Percentiles rank a stretch among this genome's conserved stretches.
Conservation (phyloP, 371 early-diverging fungal genomes). For the Actinomortierella wolfii region DNA sequence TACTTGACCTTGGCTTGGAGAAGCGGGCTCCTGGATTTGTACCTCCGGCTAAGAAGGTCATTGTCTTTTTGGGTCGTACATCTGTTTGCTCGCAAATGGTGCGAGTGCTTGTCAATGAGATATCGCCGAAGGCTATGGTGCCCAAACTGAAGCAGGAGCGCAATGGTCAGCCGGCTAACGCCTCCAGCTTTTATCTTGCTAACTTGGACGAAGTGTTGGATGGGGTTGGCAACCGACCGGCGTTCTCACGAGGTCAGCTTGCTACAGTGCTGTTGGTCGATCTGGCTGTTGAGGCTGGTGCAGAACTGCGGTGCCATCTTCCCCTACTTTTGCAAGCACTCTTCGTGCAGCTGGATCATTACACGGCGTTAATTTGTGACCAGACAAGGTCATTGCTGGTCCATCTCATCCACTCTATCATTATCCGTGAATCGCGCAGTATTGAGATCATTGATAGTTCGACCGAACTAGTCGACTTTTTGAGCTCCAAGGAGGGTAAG, state of each 20-base stretch:
- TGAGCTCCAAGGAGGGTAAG: slow-evolving; percentile 75
- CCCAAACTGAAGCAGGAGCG: slow-evolving; percentile 64
- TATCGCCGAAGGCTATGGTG: slow-evolving; percentile 81
- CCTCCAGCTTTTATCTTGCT: slow-evolving; percentile 57
- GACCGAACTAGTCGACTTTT: slow-evolving; percentile 63
- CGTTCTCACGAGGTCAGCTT: slow-evolving; percentile 80
- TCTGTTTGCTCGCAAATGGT: slow-evolving; percentile 63
- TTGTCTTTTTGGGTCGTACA: slow-evolving; percentile 81
- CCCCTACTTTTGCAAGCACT: slow-evolving; percentile 78
- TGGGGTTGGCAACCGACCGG: slow-evolving; percentile 69
- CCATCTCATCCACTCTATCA: slow-evolving; percentile 78
- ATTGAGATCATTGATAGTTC: slow-evolving; percentile 60
- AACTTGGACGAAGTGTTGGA: slow-evolving; percentile 71
- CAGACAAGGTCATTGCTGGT: slow-evolving; percentile 81
- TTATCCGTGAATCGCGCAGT: slow-evolving; percentile 63
- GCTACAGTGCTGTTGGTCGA: slow-evolving; percentile 83
- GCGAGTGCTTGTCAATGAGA: slow-evolving; percentile 66
- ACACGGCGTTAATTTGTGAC: slow-evolving; percentile 78
- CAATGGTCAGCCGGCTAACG: slow-evolving; percentile 20
- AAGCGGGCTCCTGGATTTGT: slow-evolving; percentile 82
- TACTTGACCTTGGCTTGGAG: slow-evolving; percentile 75
- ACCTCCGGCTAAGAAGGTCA: slow-evolving; percentile 78
- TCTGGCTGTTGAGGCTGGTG: slow-evolving; percentile 78
- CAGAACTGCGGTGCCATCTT: slow-evolving; percentile 67
- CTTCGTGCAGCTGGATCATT: slow-evolving; percentile 82